Conservation (phyloP, 2,329 filamentous ascomycete species). For the Achaetomium macrosporum region DNA sequence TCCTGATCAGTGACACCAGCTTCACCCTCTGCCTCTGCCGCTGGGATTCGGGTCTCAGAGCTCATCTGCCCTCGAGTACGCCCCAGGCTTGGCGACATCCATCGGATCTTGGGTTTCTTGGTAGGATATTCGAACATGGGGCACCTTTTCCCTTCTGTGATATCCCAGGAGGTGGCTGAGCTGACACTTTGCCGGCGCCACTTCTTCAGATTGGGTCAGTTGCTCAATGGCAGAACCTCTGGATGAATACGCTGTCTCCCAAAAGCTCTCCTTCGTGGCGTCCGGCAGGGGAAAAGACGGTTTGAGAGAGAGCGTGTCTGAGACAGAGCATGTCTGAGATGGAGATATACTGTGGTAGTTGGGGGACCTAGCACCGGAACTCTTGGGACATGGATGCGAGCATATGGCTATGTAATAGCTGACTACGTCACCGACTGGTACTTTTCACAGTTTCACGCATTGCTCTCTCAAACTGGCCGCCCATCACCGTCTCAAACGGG, state of each 20-base stretch:
- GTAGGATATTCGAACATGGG: slow-evolving; percentile 22
- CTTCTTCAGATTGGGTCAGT: slow-evolving; percentile 26
- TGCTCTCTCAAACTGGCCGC: no score
- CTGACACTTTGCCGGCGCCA: not conserved
- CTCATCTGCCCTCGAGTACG: slow-evolving; percentile 39
- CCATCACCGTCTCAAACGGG: no score
- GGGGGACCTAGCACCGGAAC: no score
- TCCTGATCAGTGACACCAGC: slow-evolving; percentile 56
- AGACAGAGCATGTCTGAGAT: not conserved
- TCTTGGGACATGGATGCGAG: no score
- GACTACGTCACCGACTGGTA: no score
- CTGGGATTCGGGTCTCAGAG: slow-evolving; percentile 43
- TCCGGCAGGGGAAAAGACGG: not conserved
- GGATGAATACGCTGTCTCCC: slow-evolving; percentile 29
- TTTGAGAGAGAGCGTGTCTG: no score
- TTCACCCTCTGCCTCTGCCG: slow-evolving; percentile 57
- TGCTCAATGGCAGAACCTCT: slow-evolving; percentile 32
- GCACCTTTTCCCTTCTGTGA: not conserved
- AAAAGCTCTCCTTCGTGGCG: not conserved
- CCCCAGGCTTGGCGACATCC: slow-evolving; percentile 44
- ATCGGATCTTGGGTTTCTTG: slow-evolving; percentile 45
- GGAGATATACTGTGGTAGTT: no score
- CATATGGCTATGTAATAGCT: no score
- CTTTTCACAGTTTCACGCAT: no score
- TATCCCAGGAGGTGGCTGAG: not conserved